Evolutionary conservation across 345 rosid species (phyloP).

Genomic region (Turritis glabra): DNA sequence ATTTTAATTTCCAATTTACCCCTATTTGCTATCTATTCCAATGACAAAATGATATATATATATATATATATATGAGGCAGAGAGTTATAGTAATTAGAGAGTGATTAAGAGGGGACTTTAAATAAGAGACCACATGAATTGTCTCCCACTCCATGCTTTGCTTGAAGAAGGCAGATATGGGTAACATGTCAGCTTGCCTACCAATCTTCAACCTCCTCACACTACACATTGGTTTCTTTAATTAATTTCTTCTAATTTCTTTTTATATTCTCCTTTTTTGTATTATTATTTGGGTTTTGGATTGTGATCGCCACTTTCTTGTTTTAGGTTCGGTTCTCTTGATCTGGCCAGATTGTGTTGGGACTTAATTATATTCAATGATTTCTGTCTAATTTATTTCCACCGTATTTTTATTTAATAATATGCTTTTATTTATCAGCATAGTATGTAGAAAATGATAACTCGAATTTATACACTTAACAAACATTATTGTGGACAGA

Average conservation of each 20-base stretch:
- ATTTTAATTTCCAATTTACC: background rate
- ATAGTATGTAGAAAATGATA: background rate
- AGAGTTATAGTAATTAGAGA: conserved; percentile 36
- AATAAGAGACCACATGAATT: conserved; percentile 72
- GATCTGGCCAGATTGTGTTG: conserved; percentile 31
- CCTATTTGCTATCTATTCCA: background rate
- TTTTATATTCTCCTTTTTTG: background rate
- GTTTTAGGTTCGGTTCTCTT: conserved; percentile 36
- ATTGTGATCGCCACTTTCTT: conserved; percentile 57
- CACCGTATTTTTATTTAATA: background rate
- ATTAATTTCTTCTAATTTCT: conserved; percentile 40
- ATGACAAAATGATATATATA: too few species aligned
- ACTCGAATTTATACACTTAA: background rate
- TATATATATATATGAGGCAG: too few species aligned
- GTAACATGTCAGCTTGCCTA: conserved; percentile 74
- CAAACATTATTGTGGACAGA: background rate
- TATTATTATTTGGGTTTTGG: conserved; percentile 12
- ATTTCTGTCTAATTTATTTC: conserved; percentile 4
- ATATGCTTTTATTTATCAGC: background rate
- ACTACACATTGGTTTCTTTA: conserved; percentile 27
- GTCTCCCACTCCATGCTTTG: conserved; percentile 78
- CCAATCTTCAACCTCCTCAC: conserved; percentile 44
- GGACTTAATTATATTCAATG: conserved; percentile 30
- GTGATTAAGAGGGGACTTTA: conserved; percentile 35
- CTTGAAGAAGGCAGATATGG: conserved; percentile 63